Base-by-base conservation (phyloP, 192 early-diverging fungal species). In the Coemansia sp. region DNA sequence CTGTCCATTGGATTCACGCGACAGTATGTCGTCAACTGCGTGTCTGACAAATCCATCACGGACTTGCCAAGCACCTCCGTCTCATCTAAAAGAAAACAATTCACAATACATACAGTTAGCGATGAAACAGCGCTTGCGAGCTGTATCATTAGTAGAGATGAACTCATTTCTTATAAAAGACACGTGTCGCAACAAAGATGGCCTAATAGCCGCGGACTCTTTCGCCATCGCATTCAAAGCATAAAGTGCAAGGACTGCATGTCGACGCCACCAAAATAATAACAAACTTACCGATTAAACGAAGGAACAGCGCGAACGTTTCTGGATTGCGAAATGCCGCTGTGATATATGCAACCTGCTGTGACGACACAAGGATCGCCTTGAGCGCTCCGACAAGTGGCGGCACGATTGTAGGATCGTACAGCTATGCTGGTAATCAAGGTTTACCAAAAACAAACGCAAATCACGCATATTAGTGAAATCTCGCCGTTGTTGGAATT, bases 361-460 rank as follows among this genome's bases (percentile, higher is more conserved):
- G 69, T 53, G 76, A 67, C 0, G 73, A 66, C 4, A 66, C 61
- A 6, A 84, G 53, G 43, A 79, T 70, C 24, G 63, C 64, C 51
- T 78, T 65, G 62, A 84, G 69, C 26, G 77, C 81, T 6, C 15
- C 24, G 4, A 76, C 77, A 48, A 84, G 63, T 15, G 63, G 11
- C 7, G 81, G 73, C 41, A 84, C 64, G 57, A 79, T 73, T 2
- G 67, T 71, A 12, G 81, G 81, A 52, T 84, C 81, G 38, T 84
- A 78, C 8, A 69, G 55, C 81, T 84, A 84, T 45, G 64, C 7
- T 6, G 39, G 34, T 34, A 34, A 56, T 34, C 15, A 30, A 10
- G 26, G 21, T 41, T 52, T 38, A 34, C 35, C 39, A 15, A 53
- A 55, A 55, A 65, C 9, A 41, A 64, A 10, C 5, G 41, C 5